These are phyloP conservation scores for Penicilliopsis zonata DNA, from an alignment of 495 filamentous ascomycete genomes.

Conservation along the genomic window DNA sequence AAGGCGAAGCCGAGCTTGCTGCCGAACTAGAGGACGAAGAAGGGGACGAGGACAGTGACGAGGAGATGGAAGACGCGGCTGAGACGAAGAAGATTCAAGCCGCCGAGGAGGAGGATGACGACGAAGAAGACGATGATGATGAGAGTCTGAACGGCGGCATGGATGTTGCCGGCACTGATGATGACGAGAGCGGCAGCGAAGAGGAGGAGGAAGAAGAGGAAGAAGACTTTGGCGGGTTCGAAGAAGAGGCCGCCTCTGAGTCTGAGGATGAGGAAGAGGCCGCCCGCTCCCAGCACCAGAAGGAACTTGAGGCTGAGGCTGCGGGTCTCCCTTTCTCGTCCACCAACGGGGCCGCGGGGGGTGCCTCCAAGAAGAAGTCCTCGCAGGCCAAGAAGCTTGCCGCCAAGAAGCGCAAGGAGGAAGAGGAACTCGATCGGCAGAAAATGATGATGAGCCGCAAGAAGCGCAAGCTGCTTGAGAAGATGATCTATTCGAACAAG, in stretches of 20 bases:
- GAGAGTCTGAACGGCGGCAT: slow-evolving; percentile 42
- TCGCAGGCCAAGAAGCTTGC: slow-evolving; percentile 55
- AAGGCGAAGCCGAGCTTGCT: slow-evolving; percentile 66
- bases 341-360: slow-evolving; percentile 17
- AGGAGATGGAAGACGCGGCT: slow-evolving; percentile 30
- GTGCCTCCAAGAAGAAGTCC: slow-evolving; percentile 43
- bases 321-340: slow-evolving; percentile 40
- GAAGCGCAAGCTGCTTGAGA: slow-evolving; percentile 81
- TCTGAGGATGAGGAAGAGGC: slow-evolving; percentile 44
- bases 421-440: slow-evolving; percentile 71
- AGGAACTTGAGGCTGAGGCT: slow-evolving; percentile 86
- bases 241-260: slow-evolving; percentile 28
- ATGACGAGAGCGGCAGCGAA: slow-evolving; percentile 34
- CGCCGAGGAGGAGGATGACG: slow-evolving; percentile 48
- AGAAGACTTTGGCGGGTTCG: slow-evolving; percentile 28
- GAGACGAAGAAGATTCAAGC: slow-evolving; percentile 28
- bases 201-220: slow-evolving; percentile 27
- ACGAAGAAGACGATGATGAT: slow-evolving; percentile 37
- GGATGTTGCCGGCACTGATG: slow-evolving; percentile 41
- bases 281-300: slow-evolving; percentile 53
- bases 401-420: slow-evolving; percentile 57
- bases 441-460: slow-evolving; percentile 91
- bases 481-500: slow-evolving; percentile 84
- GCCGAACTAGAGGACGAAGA: slow-evolving; percentile 48
- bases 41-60: slow-evolving; percentile 21